These are phyloP conservation scores for Exophiala spinifera DNA, from an alignment of 2,329 filamentous ascomycete species.

Conservation along the genomic window DNA sequence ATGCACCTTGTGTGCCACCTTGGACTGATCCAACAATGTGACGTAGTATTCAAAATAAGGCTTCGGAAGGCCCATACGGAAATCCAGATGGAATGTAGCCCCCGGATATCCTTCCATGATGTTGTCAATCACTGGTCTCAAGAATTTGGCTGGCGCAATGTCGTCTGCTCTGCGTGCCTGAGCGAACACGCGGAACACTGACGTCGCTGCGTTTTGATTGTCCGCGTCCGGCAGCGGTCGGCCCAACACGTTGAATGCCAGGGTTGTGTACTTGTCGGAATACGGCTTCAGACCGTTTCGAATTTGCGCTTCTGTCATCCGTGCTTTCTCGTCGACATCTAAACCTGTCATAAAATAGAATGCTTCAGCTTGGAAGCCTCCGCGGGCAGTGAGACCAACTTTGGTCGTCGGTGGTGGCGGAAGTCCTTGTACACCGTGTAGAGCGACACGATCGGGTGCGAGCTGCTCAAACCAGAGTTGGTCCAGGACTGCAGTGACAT, in stretches of 20 bases:
- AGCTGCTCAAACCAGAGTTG: conserved; percentile 53
- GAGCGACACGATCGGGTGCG: conserved; percentile 47
- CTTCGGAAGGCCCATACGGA: conserved; percentile 36
- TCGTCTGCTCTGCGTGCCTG: conserved; percentile 45
- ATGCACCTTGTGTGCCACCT: conserved; percentile 32
- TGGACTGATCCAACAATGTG: conserved; percentile 29
- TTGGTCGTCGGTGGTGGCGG: conserved; percentile 53
- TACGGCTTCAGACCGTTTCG: conserved; percentile 38
- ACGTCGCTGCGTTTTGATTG: conserved; percentile 44
- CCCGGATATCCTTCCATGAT: conserved; percentile 44
- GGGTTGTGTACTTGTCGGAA: conserved; percentile 33
- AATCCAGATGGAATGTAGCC: conserved; percentile 36
- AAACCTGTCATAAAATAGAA: conserved; percentile 46
- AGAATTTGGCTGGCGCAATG: conserved; percentile 35
- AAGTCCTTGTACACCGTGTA: conserved; percentile 43
- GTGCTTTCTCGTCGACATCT: conserved; percentile 46
- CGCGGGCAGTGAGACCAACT: conserved; percentile 46
- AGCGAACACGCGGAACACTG: conserved; percentile 42
- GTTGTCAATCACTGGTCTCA: conserved; percentile 38
- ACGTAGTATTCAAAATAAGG: conserved; percentile 36
- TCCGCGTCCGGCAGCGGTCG: conserved; percentile 34
- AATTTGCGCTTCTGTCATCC: conserved; percentile 46
- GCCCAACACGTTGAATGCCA: conserved; percentile 36
- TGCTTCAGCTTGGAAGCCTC: conserved; percentile 48
- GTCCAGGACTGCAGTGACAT: conserved; percentile 53